Conservation (phyloP, 2,329 filamentous ascomycete species). For the Aureobasidium lini region DNA sequence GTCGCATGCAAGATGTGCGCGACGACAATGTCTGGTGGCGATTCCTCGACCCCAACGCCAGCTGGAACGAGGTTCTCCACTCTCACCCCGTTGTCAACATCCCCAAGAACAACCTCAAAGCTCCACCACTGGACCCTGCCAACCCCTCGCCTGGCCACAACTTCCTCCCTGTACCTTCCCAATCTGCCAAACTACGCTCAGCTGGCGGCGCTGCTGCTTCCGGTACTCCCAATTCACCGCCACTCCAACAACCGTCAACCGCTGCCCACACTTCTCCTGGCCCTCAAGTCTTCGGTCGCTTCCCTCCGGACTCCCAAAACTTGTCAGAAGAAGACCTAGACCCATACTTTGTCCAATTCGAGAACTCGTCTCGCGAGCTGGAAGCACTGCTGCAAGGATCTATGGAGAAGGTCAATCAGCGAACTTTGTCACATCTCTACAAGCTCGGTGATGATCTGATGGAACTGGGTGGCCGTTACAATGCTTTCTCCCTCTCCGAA, state of each 20-base stretch:
- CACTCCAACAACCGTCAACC: slow-evolving; percentile 43
- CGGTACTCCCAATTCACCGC: slow-evolving; percentile 49
- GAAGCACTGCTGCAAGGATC: slow-evolving; percentile 82
- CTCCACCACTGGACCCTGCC: slow-evolving; percentile 90
- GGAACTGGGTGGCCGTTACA: slow-evolving; percentile 91
- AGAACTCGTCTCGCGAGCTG: slow-evolving; percentile 83
- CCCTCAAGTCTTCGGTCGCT: slow-evolving; percentile 64
- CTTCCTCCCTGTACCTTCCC: slow-evolving; percentile 77
- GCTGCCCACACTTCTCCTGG: slow-evolving; percentile 52
- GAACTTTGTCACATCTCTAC: slow-evolving; percentile 78
- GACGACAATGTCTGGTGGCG: slow-evolving; percentile 97
- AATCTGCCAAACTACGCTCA: slow-evolving; percentile 75
- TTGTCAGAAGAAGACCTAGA: slow-evolving; percentile 86
- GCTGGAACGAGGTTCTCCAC: slow-evolving; percentile 96
- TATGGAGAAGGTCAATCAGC: slow-evolving; percentile 93
- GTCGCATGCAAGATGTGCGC: slow-evolving; percentile 83
- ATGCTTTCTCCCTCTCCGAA: slow-evolving; percentile 92
- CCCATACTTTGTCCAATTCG: slow-evolving; percentile 91
- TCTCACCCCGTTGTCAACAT: slow-evolving; percentile 85
- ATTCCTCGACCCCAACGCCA: slow-evolving; percentile 94
- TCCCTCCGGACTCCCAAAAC: slow-evolving; percentile 69
- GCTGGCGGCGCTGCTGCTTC: slow-evolving; percentile 36
- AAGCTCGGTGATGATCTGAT: slow-evolving; percentile 79
- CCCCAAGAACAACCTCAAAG: slow-evolving; percentile 88
- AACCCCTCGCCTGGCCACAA: slow-evolving; percentile 81